Percentiles rank a stretch among this genome's conserved stretches.
Evolutionary conservation across 108 stramenopile genomes (phyloP).

Genomic region (Discostella stelligeroides): DNA sequence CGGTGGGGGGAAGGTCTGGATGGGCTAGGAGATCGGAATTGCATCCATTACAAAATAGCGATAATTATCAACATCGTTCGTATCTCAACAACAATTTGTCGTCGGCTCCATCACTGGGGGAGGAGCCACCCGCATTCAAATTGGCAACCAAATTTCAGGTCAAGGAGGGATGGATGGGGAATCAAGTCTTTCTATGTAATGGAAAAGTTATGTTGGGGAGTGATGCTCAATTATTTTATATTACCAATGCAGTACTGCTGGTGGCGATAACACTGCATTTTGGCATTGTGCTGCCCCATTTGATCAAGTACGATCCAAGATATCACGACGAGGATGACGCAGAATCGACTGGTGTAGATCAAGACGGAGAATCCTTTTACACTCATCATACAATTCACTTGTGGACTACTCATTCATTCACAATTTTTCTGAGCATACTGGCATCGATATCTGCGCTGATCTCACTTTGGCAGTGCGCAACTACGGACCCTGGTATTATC

Average conservation of each 20-base stretch:
- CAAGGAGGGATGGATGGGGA: slow-evolving; percentile 86
- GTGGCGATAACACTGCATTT: slow-evolving; percentile 55
- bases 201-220: slow-evolving; percentile 86
- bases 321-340: background rate
- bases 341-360: background rate
- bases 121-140: slow-evolving; percentile 48
- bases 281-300: slow-evolving; percentile 53
- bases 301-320: slow-evolving; percentile 37
- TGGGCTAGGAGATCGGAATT: slow-evolving; percentile 64
- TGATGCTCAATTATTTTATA: slow-evolving; percentile 76
- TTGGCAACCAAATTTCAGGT: slow-evolving; percentile 62
- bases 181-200: slow-evolving; percentile 84
- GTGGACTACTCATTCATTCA: slow-evolving; percentile 34
- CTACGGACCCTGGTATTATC: slow-evolving; percentile 86
- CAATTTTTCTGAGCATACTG: slow-evolving; percentile 46
- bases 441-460: slow-evolving; percentile 46
- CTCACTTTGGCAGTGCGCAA: slow-evolving; percentile 72
- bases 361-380: background rate
- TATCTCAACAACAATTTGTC: background rate
- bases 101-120: slow-evolving; percentile 22
- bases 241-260: slow-evolving; percentile 73
- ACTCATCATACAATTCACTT: slow-evolving; percentile 11
- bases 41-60: background rate
- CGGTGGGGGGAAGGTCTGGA: slow-evolving; percentile 82
- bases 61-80: background rate